Percentiles rank a stretch among this genome's conserved stretches.
Conservation (phyloP, 192 early-diverging fungal genomes). For the Entomortierella chlamydospora region DNA sequence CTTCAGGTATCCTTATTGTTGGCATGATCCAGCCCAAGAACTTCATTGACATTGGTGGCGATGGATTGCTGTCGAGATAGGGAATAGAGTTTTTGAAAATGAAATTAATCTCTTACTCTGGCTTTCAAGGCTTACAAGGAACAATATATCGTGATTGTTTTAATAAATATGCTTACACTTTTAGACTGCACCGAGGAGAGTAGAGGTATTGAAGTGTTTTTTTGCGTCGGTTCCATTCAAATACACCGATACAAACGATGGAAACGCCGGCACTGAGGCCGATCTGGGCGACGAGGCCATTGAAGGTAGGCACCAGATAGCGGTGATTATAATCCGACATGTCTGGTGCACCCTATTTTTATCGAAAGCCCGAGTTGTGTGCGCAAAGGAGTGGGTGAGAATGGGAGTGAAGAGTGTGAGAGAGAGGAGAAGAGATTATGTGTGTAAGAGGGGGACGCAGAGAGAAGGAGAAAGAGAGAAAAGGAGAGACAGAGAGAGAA, state of each 20-base stretch:
- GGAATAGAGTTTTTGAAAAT: neutral
- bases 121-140: too few species aligned
- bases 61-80: conserved; percentile 51
- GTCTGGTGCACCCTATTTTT: neutral
- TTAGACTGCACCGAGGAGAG: conserved; percentile 56
- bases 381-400: neutral
- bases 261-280: conserved; percentile 62
- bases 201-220: conserved; percentile 65
- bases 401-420: neutral
- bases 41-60: conserved; percentile 58
- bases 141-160: too few species aligned
- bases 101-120: too few species aligned
- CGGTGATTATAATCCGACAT: conserved; percentile 36
- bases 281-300: conserved; percentile 64
- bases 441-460: neutral
- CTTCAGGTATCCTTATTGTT: conserved; percentile 57
- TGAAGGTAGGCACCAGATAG: conserved; percentile 57
- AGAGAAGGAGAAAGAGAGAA: neutral
- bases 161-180: conserved; percentile 54
- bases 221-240: conserved; percentile 62
- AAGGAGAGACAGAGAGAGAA: neutral
- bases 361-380: too few species aligned
- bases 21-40: conserved; percentile 64
- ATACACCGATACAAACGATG: conserved; percentile 57
- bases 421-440: neutral